A percentile compares a stretch with the other conserved stretches of the same genome.
phyloP scores from a whole-genome alignment of 495 filamentous ascomycete genomes.

The Aspergillus homomorphus region DNA sequence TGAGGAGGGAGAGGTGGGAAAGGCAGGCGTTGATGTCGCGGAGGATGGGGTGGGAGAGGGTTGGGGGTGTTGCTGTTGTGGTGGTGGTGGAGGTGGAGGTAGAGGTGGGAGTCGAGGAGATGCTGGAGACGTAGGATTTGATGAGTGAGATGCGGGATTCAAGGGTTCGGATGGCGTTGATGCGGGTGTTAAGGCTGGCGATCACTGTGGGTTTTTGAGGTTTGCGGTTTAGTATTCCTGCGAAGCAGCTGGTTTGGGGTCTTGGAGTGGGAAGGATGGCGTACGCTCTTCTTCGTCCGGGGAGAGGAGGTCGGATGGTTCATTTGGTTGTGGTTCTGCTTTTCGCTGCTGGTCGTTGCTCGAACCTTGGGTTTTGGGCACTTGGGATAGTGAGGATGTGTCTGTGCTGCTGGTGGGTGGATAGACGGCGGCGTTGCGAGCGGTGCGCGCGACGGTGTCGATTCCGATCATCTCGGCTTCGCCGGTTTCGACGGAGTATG shows the following conservation, averaged over 20 bases:
- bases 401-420: constrained; percentile 16
- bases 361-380: constrained; percentile 28
- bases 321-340: neutral
- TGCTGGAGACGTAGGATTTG: constrained; percentile 70
- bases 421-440: constrained; percentile 68
- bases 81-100: constrained; percentile 26
- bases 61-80: constrained; percentile 19
- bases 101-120: constrained; percentile 61
- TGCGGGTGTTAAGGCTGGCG: constrained; percentile 72
- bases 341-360: constrained; percentile 28
- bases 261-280: constrained; percentile 11
- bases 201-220: constrained; percentile 45
- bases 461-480: constrained; percentile 98
- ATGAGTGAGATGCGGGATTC: constrained; percentile 80
- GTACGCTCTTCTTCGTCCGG: constrained; percentile 74
- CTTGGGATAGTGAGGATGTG: constrained; percentile 10
- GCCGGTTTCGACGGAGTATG: constrained; percentile 85
- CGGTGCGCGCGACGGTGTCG: constrained; percentile 81
- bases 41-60: constrained; percentile 46
- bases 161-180: constrained; percentile 90
- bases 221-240: constrained; percentile 15
- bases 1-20: constrained; percentile 52
- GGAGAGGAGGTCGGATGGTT: constrained; percentile 54
- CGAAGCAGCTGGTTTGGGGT: neutral
- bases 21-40: constrained; percentile 57